Base-by-base conservation (phyloP, 345 rosid species). In the Citrus medica region DNA sequence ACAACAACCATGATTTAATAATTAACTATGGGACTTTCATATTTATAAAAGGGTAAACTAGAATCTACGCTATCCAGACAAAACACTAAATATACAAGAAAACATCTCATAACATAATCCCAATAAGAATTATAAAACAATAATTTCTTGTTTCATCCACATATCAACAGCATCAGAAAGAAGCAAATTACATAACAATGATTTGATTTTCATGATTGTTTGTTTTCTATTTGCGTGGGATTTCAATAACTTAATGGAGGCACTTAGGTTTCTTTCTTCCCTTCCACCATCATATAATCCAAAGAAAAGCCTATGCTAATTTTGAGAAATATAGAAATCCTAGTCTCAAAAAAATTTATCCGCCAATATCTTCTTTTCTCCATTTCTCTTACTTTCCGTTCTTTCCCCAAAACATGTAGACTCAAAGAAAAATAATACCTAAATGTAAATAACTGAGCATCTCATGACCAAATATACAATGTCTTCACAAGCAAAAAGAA, bases 81-180 rank as follows among this genome's bases (percentile, higher is more conserved):
- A 77, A 60, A 28, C 58, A 69, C 71, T 77, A 38, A 81, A 64
- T 51, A 42, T 73, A 74, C 48, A 61, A n/a, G 24, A 17, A 67
- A 16, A 58, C 24, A 78, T 71, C 19, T 60, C 28, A 27, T n/a
- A 28, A 28, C 22, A 1, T 35, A 32, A 75, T 12, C 25, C 14
- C 40, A 40, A 10, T 28, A 21, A 37, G 13, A 30, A 63, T 38
- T 63, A 77, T 37, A 7, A 70, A 69, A 24, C 10, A 66, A 37
- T 33, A 9, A 8, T 22, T 38, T 63, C 10, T 10, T 13, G 76
- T 13, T 8, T 42, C 46, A 58, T 58, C 65, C 13, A 73, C 76
- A 14, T 22, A 58, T 32, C 19, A 65, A 3, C 69, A 32, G 22
- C 61, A 30, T 71, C 61, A 28, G 3, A 33, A 68, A 63, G 40